Percentiles rank a stretch among this genome's conserved stretches.
Evolutionary conservation across 2,329 filamentous ascomycete species (phyloP).

Genomic region (Epichloe sp.): DNA sequence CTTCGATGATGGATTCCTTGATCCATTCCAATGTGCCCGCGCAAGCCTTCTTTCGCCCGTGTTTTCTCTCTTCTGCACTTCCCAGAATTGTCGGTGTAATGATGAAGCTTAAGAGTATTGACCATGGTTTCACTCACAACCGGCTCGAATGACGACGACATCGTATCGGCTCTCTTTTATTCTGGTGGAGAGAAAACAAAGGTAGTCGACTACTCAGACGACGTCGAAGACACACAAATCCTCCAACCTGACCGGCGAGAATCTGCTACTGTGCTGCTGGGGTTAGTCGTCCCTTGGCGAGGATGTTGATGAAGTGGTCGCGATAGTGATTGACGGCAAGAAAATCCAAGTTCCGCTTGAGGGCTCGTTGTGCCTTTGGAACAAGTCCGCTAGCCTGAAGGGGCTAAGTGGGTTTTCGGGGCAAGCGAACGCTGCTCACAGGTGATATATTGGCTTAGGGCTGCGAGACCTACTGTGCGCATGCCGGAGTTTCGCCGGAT

Average conservation of each 20-base stretch:
- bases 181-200: constrained; percentile 16
- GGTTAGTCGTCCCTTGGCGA: constrained; percentile 28
- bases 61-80: constrained; percentile 1
- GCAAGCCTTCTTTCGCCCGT: constrained; percentile 3
- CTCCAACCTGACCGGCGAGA: constrained; percentile 25
- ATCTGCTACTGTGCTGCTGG: constrained; percentile 27
- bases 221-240: constrained; percentile 22
- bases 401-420: constrained; percentile 16
- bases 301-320: constrained; percentile 25
- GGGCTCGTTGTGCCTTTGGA: constrained; percentile 27
- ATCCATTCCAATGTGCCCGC: constrained; percentile 4
- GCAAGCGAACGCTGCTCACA: constrained; percentile 24
- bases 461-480: constrained; percentile 24
- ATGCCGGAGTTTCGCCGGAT: constrained; percentile 19
- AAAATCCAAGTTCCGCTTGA: constrained; percentile 28
- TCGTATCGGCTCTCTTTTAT: constrained; percentile 32
- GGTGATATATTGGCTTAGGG: constrained; percentile 24
- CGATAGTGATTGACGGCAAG: constrained; percentile 25
- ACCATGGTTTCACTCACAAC: constrained; percentile 43
- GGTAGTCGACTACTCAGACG: constrained; percentile 22
- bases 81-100: constrained; percentile 3
- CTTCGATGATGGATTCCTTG: not conserved
- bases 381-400: constrained; percentile 19
- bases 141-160: constrained; percentile 53
- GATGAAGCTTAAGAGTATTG: constrained; percentile 3